phyloP scores from a whole-genome alignment of 768 basidiomycete species.

The Rhizopogon sp. region DNA sequence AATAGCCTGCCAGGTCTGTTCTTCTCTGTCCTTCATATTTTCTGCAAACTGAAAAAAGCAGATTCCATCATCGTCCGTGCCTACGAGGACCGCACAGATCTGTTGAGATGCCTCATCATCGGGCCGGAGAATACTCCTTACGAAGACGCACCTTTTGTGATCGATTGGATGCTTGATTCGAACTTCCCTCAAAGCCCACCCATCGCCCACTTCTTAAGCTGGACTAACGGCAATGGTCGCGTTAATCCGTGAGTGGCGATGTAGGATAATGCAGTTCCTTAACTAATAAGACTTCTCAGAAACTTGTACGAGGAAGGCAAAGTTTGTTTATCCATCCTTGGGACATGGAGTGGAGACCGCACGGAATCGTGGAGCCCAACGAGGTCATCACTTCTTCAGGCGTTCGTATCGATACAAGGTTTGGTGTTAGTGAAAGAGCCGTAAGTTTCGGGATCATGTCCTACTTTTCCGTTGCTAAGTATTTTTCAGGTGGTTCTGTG shows the following conservation, averaged over 20 bases:
- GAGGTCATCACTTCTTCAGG: conserved; percentile 84
- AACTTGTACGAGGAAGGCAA: conserved; percentile 96
- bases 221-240: conserved; percentile 93
- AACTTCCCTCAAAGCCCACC: conserved; percentile 83
- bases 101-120: conserved; percentile 84
- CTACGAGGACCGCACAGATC: conserved; percentile 86
- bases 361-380: conserved; percentile 84
- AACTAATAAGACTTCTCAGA: conserved; percentile 28
- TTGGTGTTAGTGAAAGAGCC: conserved; percentile 91
- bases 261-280: background rate
- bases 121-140: conserved; percentile 96
- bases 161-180: conserved; percentile 87
- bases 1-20: conserved; percentile 76
- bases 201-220: conserved; percentile 84
- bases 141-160: conserved; percentile 90
- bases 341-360: conserved; percentile 88
- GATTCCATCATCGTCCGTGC: conserved; percentile 87
- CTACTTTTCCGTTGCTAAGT: background rate
- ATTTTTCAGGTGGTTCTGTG: conserved; percentile 71
- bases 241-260: conserved; percentile 70
- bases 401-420: conserved; percentile 91
- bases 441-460: conserved; percentile 38
- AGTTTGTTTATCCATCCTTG: conserved; percentile 86
- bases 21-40: background rate
- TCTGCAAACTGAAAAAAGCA: conserved; percentile 19